Base-by-base conservation (phyloP, 129 eudicot species). In the Ambrosia artemisiifolia region DNA sequence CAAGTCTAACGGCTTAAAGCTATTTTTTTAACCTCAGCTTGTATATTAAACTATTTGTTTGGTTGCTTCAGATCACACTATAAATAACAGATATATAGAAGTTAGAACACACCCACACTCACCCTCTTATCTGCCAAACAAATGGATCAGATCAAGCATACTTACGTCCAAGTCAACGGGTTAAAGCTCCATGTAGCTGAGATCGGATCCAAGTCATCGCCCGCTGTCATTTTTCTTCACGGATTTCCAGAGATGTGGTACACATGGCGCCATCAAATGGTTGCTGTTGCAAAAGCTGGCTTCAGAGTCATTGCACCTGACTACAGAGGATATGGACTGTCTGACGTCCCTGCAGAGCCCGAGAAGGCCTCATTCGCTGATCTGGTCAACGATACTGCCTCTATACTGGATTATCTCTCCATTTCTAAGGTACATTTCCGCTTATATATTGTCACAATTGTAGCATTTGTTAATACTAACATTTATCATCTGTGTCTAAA, bases 201-300 rank as follows among this genome's bases (percentile, higher is more conserved):
- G 11, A 66, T 77, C 4, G 85, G 88, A 36, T 50, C 53, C 1
- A 55, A 49, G 38, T 78, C 82, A 10, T 77, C 78, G 1, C 56
- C 71, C 9, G 75, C 44, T 38, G 83, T 83, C 33, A 49, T 84
- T 28, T 84, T 84, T 16, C 68, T 84, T 0, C 82, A 84, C 30
- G 88, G 85, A 5, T 84, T 84, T 13, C 85, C 85, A 0, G 88
- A 84, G 50, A 84, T 84, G 48, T 80, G 85, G 78, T 84, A 84
- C 75, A 72, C 84, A 0, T 84, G 88, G 85, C 85, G 88, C 6
- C 74, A 84, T 76, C 85, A 84, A 70, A 84, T 84, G 88, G 40
- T 73, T 11, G 80, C 72, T 5, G 78, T 84, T n/a, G 80, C 88
- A 28, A 36, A 73, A 7, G 82, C 83, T 7, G 88, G 85, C 0